These are phyloP conservation scores for Ascochyta koolunga DNA, from an alignment of 2,329 filamentous ascomycete species.

Conservation along the genomic window DNA sequence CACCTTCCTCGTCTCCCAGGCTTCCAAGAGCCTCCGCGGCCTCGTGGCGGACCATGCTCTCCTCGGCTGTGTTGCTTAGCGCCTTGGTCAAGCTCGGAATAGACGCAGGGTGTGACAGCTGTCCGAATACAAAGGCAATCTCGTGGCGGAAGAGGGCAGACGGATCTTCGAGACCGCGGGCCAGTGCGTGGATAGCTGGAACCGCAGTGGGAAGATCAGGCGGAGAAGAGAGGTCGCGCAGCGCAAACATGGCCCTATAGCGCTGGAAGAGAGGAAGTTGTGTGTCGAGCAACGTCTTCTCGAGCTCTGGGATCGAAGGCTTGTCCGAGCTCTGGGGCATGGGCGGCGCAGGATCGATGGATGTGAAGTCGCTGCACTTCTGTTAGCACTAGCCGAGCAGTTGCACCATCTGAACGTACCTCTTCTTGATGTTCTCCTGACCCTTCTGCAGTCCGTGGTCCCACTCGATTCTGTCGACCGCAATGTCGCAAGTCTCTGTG, in stretches of 20 bases:
- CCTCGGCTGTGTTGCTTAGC: conserved; percentile 79
- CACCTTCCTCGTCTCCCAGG: conserved; percentile 89
- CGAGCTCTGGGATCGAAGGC: conserved; percentile 74
- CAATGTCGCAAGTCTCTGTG: conserved; percentile 96
- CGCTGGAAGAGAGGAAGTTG: conserved; percentile 82
- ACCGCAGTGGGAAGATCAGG: conserved; percentile 88
- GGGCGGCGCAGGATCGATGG: conserved; percentile 92
- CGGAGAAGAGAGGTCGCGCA: conserved; percentile 92
- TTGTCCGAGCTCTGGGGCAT: conserved; percentile 70
- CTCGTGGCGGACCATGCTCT: conserved; percentile 96
- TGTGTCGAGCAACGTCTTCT: conserved; percentile 78
- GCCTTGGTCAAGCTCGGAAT: conserved; percentile 85
- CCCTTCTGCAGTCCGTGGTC: conserved; percentile 67
- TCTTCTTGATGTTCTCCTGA: conserved; percentile 77
- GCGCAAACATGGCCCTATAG: conserved; percentile 97
- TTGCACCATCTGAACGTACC: conserved; percentile 58
- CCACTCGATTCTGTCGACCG: conserved; percentile 93
- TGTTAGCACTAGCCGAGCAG: conserved; percentile 16
- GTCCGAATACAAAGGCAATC: conserved; percentile 97
- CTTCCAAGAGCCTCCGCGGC: conserved; percentile 95
- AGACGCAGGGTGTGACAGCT: conserved; percentile 93
- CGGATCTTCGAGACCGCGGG: conserved; percentile 81
- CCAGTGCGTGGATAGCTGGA: conserved; percentile 84
- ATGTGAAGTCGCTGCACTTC: conserved; percentile 80
- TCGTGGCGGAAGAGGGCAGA: conserved; percentile 97